Evolutionary conservation across 2,329 filamentous ascomycete species (phyloP).

Genomic region (Falciphora oryzae): DNA sequence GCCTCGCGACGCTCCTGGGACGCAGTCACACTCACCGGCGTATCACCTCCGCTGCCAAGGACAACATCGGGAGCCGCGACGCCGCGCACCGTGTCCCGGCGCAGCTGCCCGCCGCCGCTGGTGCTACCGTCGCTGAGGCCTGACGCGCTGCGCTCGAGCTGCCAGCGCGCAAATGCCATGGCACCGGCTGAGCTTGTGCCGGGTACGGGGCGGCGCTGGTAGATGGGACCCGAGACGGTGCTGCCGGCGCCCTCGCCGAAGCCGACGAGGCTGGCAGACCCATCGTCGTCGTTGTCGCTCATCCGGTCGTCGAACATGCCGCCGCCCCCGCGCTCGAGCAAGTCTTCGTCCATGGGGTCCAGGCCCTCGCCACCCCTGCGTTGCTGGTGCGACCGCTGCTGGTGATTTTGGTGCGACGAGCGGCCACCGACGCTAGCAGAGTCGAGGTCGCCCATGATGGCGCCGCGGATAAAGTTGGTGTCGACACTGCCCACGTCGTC

Average conservation of each 20-base stretch:
- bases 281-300: slow-evolving; percentile 70
- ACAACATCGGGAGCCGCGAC: slow-evolving; percentile 26
- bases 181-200: slow-evolving; percentile 29
- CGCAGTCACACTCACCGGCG: slow-evolving; percentile 38
- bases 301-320: slow-evolving; percentile 62
- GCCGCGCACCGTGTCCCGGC: slow-evolving; percentile 20
- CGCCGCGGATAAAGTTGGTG: slow-evolving; percentile 43
- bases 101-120: slow-evolving; percentile 14
- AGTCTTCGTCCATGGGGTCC: slow-evolving; percentile 48
- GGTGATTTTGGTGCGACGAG: slow-evolving; percentile 16
- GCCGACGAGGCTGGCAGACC: slow-evolving; percentile 75
- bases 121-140: slow-evolving; percentile 40
- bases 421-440: slow-evolving; percentile 36
- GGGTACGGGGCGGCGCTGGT: slow-evolving; percentile 46
- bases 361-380: slow-evolving; percentile 6
- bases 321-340: slow-evolving; percentile 34
- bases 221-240: slow-evolving; percentile 73
- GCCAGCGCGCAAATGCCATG: slow-evolving; percentile 28
- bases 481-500: slow-evolving; percentile 70
- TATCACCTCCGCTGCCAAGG: slow-evolving; percentile 31
- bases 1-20: slow-evolving; percentile 52
- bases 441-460: slow-evolving; percentile 27
- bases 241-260: slow-evolving; percentile 90
- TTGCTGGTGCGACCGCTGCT: slow-evolving; percentile 45
- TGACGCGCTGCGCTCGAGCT: slow-evolving; percentile 45